phyloP scores from a whole-genome alignment of 768 basidiomycete genomes.

The Suillus alpinus region DNA sequence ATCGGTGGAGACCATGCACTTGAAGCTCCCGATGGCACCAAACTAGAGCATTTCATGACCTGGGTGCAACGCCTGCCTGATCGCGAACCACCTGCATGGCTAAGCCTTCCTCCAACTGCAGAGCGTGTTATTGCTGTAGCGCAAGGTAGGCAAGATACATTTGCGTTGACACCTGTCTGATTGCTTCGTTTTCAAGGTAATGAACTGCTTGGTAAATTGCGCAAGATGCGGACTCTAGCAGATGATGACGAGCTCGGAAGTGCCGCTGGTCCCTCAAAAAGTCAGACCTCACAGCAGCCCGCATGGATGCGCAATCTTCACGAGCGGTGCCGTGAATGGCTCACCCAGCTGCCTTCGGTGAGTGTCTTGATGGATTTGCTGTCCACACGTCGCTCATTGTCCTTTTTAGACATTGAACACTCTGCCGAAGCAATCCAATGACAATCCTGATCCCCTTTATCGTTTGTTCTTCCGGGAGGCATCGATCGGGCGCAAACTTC shows the following conservation, averaged over 20 bases:
- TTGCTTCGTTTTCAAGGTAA: slow-evolving; percentile 50
- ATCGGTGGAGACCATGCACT: slow-evolving; percentile 55
- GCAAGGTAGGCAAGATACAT: slow-evolving; percentile 60
- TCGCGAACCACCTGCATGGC: slow-evolving; percentile 91
- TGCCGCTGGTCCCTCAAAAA: slow-evolving; percentile 54
- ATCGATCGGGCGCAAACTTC: slow-evolving; percentile 72
- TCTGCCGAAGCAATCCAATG: slow-evolving; percentile 60
- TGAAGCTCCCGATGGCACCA: slow-evolving; percentile 85
- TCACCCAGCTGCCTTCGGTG: slow-evolving; percentile 72
- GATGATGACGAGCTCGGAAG: slow-evolving; percentile 73
- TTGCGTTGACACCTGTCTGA: slow-evolving; percentile 5
- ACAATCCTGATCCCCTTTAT: slow-evolving; percentile 81
- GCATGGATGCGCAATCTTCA: slow-evolving; percentile 92
- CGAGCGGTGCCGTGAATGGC: slow-evolving; percentile 84
- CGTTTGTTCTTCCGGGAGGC: slow-evolving; percentile 89
- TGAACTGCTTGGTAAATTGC: slow-evolving; percentile 77
- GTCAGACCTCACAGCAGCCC: slow-evolving; percentile 72
- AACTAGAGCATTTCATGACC: slow-evolving; percentile 83
- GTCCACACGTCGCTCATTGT: slow-evolving; percentile 11
- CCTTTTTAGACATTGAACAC: slow-evolving; percentile 56
- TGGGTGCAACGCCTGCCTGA: slow-evolving; percentile 92
- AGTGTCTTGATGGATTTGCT: slow-evolving; percentile 20
- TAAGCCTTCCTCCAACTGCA: slow-evolving; percentile 88
- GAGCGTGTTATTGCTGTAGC: slow-evolving; percentile 89
- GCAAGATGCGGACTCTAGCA: slow-evolving; percentile 87